Evolutionary conservation across 805 yeast species (phyloP), one percentile per base, ranked within the genome.

Genomic region (Teunomyces funiuensis): DNA sequence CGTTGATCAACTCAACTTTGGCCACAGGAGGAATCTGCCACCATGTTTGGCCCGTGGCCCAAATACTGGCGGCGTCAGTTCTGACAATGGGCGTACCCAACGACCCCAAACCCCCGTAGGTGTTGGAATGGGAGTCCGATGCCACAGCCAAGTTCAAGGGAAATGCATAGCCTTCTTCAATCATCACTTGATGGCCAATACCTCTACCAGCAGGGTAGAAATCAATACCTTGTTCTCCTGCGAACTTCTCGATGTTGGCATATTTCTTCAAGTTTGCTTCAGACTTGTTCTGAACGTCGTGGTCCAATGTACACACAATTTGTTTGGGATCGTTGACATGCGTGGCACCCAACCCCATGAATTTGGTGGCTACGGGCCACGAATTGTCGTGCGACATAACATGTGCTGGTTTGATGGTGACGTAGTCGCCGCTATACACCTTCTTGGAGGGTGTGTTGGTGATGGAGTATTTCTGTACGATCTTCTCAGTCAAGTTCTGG

Each of bases 41-140:
- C 99, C 99, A 93, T 3, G 99, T 93, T 69, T 89, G 95, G 29
- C 98, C 98, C 0, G 99, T 93, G 9, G 99, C 98, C 99, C 99
- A 93, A 51, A 93, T 91, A 7, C 97, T 81, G 3, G 99, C 99
- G 16, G 98, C 99, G 66, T 93, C 99, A 0, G 99, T 93, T 66
- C 99, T 80, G 42, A 93, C 99, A 41, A 93, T 85, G 7, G 99
- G 98, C 2, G 99, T 95, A 39, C 99, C 99, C 43, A 93, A 71
- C 16, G 96, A 74, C 14, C 98, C 98, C 36, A 93, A 74, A 58
- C 99, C 99, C 52, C 99, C 99, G 60, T 93, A 93, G 27, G 97
- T 93, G 63, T 93, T 93, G 8, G 97, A 89, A 64, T 93, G 99
- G 4, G 97, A 90, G 63, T 93, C 99, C 0, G 96, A 88, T 3